phyloP scores from a whole-genome alignment of 345 rosid genomes.

The Euclidium syriacum region DNA sequence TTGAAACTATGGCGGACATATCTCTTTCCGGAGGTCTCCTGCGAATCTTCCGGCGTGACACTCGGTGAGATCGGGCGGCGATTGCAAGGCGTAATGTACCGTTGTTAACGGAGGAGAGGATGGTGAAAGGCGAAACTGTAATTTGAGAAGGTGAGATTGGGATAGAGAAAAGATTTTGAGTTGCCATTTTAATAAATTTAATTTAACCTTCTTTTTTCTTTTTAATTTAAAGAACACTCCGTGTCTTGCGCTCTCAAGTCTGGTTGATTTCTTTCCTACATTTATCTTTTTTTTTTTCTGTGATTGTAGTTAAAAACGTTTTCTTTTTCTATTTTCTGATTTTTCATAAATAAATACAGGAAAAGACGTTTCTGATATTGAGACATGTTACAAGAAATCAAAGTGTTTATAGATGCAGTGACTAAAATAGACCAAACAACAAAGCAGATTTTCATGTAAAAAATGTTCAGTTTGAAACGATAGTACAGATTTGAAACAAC shows the following conservation, averaged over 20 bases:
- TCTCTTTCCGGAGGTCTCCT: conserved; percentile 16
- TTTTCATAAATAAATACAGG: too few relatives aligned
- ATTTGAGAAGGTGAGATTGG: conserved; percentile 30
- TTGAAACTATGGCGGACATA: conserved; percentile 34
- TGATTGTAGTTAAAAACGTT: not conserved
- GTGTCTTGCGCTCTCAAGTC: conserved; percentile 4
- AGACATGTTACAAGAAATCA: too few relatives aligned
- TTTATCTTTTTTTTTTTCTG: too few relatives aligned
- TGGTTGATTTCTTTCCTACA: too few relatives aligned
- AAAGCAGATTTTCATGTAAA: too few relatives aligned
- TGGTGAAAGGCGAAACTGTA: conserved; percentile 27
- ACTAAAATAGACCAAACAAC: too few relatives aligned
- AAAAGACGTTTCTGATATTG: too few relatives aligned
- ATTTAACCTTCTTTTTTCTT: not conserved
- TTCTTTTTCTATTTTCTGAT: not conserved
- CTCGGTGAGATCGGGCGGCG: conserved; percentile 28
- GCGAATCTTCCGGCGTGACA: conserved; percentile 22
- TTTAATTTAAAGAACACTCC: conserved; percentile 14
- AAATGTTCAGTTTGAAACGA: too few relatives aligned
- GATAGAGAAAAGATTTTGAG: conserved; percentile 14
- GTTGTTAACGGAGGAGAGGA: not conserved
- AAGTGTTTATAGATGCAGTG: too few relatives aligned
- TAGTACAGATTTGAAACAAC: too few relatives aligned
- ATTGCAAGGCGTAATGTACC: conserved; percentile 6
- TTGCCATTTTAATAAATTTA: conserved; percentile 34